Evolutionary conservation across 768 basidiomycete species (phyloP).

Genomic region (Suillus subluteus): DNA sequence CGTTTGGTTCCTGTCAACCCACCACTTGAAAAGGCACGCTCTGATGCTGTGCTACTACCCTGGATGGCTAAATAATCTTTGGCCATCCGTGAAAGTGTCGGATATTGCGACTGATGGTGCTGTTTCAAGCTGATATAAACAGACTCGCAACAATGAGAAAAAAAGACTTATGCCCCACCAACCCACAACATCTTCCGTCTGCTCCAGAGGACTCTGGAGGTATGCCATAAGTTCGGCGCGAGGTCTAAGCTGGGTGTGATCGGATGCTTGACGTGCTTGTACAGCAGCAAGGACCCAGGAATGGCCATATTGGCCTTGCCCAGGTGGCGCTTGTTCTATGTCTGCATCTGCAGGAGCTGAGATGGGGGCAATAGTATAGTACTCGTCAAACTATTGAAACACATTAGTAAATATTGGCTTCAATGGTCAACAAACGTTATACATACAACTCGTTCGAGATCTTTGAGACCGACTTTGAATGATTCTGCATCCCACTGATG

Average conservation of each 20-base stretch:
- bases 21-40: constrained; percentile 32
- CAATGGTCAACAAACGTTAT: too few species aligned
- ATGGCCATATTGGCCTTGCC: background rate
- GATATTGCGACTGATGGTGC: constrained; percentile 18
- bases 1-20: constrained; percentile 26
- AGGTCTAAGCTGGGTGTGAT: background rate
- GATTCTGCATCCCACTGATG: background rate
- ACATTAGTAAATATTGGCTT: background rate
- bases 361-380: background rate
- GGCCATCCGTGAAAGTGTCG: constrained; percentile 19
- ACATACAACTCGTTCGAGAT: background rate
- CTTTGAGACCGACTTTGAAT: background rate
- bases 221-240: constrained; percentile 4
- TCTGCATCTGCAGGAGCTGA: background rate
- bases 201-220: constrained; percentile 8
- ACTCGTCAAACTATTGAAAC: background rate
- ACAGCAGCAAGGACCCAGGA: constrained; percentile 5
- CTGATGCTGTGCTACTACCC: constrained; percentile 29
- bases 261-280: background rate
- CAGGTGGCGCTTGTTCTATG: background rate
- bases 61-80: constrained; percentile 27
- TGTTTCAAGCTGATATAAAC: constrained; percentile 4
- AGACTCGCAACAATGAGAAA: constrained; percentile 9
- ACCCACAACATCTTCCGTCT: constrained; percentile 5
- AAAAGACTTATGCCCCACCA: constrained; percentile 12